Percentiles rank a stretch among this genome's conserved stretches.
phyloP scores from a whole-genome alignment of 805 yeast genomes.

The Wickerhamomyces silvicola region DNA sequence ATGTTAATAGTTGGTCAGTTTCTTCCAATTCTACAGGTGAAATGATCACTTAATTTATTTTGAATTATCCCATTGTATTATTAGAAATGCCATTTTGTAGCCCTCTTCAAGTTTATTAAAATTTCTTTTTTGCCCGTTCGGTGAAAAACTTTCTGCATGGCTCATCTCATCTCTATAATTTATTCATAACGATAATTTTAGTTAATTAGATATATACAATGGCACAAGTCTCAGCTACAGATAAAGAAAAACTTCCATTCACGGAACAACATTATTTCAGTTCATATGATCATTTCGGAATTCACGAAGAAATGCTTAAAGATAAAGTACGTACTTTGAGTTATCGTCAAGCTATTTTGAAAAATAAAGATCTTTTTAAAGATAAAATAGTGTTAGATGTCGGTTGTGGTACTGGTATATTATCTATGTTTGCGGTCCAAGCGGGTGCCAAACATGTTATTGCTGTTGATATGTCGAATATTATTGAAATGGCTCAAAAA shows the following conservation, averaged over 20 bases:
- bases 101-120: too few species aligned
- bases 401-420: slow-evolving; percentile 98
- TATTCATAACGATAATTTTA: neutral
- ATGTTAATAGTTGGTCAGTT: slow-evolving; percentile 81
- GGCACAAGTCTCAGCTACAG: slow-evolving; percentile 51
- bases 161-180: slow-evolving; percentile 2
- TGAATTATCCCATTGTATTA: too few species aligned
- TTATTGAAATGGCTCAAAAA: slow-evolving; percentile 92
- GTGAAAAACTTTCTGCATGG: too few species aligned
- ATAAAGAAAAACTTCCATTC: slow-evolving; percentile 54
- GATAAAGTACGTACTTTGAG: slow-evolving; percentile 89
- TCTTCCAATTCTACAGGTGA: slow-evolving; percentile 48
- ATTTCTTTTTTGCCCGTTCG: too few species aligned
- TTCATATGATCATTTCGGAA: slow-evolving; percentile 95
- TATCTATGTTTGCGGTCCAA: slow-evolving; percentile 95
- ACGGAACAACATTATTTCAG: slow-evolving; percentile 90
- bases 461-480: slow-evolving; percentile 95
- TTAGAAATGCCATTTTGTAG: too few species aligned
- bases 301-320: slow-evolving; percentile 98
- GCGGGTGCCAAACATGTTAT: slow-evolving; percentile 99
- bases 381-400: slow-evolving; percentile 94
- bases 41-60: slow-evolving; percentile 4
- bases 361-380: slow-evolving; percentile 82
- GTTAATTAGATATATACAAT: slow-evolving; percentile 10
- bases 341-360: slow-evolving; percentile 86